Evolutionary conservation across 2,329 filamentous ascomycete species (phyloP), one percentile per base, ranked within the genome.

Genomic region (Colletotrichum lupini): DNA sequence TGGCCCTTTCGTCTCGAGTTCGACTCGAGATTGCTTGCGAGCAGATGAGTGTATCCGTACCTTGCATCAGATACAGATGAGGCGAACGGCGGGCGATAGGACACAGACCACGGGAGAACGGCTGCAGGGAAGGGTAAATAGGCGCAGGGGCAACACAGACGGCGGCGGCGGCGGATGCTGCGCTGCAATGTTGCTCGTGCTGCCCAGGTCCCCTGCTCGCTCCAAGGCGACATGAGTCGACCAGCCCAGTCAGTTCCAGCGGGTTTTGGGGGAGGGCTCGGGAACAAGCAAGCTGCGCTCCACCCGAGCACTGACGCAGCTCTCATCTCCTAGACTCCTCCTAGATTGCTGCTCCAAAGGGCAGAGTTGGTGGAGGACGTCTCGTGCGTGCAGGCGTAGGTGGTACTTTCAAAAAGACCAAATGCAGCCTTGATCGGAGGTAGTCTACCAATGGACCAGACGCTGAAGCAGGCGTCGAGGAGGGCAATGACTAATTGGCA

Each of bases 101-200:
- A 72, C 72, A 74, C 68, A 72, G 72, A 72, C 68, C 68, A 74
- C 72, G 72, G 72, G 72, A 74, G 68, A 74, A 74, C 68, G 68
- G 72, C 72, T 74, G 68, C 72, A 74, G 62, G 72, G 68, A 71
- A 74, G 72, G 62, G 62, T 63, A 71, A 67, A 65, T 66, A 70
- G 53, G 71, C 71, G 67, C 72, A 74, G 72, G 72, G 72, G 71
- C 67, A 67, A 72, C 68, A 72, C 63, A 74, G 68, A 73, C 67
- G 56, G 42, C 42, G 59, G 32, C 58, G 49, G 59, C 61, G 68
- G 67, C 67, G 61, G 53, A 62, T 67, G 71, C 61, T 72, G 57
- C 68, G 61, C 68, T 72, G 72, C 72, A 68, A 63, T 72, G 57
- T 72, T 64, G 72, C 62, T 72, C 61, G 56, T 71, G 61, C 67